Base-by-base conservation (phyloP, 345 rosid genomes). In the Syzygium jambos region DNA sequence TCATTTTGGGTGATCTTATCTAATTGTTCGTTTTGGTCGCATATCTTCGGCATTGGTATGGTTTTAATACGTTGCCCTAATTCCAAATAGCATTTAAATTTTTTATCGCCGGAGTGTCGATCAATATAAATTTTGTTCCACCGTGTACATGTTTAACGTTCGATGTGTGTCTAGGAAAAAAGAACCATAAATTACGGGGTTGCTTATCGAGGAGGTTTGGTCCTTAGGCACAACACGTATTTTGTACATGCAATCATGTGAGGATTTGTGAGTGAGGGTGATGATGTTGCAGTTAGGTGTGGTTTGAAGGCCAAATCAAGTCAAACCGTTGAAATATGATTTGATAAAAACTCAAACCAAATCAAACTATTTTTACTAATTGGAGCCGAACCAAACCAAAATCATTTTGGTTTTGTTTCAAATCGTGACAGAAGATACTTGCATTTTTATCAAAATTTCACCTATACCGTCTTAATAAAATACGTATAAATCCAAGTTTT, bases 71-170 rank as follows among this genome's bases (percentile, higher is more conserved):
- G 16, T 55, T 11, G 9, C 27, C 59, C 9, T 55, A 21, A 22
- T 55, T 55, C 9, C 2, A 22, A 8, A 22, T 1, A 0, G 0
- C 59, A 55, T 55, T 3, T 22, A 4, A 55, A 11, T 3, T 55
- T 2, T 55, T 55, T 55, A 55, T 22, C 27, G 4, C 3, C 5
- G 2, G 11, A 55, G 8, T 12, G 23, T 55, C 59, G 23, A 55
- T 55, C 12, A 55, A 55, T 55, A 5, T 1, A 10, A 19, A 55
- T 55, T 23, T 55, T 55, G 25, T 55, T 55, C 57, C 25, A 0
- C 22, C 25, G 22, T 55, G 22, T 22, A 3, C 27, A 55, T 55
- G 59, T 22, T 55, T 9, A 22, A 11, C 11, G 5, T 55, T 55
- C 43, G 43, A 55, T 3, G 59, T 55, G 27, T 55, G 59, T 55